These are phyloP conservation scores for Cruciata laevipes DNA, from an alignment of 257 asterid genomes.

Conservation along the genomic window DNA sequence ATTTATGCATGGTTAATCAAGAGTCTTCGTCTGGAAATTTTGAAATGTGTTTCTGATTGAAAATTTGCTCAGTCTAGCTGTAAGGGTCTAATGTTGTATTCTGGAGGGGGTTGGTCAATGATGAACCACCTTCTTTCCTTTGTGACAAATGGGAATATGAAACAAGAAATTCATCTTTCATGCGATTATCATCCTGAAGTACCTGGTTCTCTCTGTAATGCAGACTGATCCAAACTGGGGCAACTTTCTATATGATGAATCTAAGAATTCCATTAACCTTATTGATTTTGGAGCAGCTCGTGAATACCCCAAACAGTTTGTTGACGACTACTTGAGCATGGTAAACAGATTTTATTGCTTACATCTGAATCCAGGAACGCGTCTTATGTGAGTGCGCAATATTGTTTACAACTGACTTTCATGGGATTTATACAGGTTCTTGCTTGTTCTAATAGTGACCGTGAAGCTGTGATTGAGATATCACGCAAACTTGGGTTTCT, in stretches of 20 bases:
- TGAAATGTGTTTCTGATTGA: not conserved
- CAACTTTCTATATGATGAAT: slow-evolving; percentile 69
- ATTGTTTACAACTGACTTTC: no score
- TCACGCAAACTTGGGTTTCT: slow-evolving; percentile 90
- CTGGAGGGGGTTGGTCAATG: no score
- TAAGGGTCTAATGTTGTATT: no score
- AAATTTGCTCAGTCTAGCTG: not conserved
- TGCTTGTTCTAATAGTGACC: slow-evolving; percentile 75
- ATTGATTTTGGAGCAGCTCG: slow-evolving; percentile 97
- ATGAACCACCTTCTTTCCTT: no score
- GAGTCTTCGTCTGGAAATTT: not conserved
- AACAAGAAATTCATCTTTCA: not conserved
- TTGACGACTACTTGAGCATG: slow-evolving; percentile 84
- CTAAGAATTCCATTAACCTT: slow-evolving; percentile 58
- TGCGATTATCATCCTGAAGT: slow-evolving; percentile 3
- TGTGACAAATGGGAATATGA: no score
- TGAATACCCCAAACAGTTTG: slow-evolving; percentile 70
- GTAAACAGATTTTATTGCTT: slow-evolving; percentile 31
- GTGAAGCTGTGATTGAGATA: slow-evolving; percentile 77
- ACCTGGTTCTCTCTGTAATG: slow-evolving; percentile 25
- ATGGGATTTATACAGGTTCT: slow-evolving; percentile 42
- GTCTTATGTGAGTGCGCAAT: no score
- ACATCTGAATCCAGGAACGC: not conserved
- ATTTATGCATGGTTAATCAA: not conserved
- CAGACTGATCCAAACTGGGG: slow-evolving; percentile 99